phyloP scores from a whole-genome alignment of 495 filamentous ascomycete species.

The Penicillium desertorum region DNA sequence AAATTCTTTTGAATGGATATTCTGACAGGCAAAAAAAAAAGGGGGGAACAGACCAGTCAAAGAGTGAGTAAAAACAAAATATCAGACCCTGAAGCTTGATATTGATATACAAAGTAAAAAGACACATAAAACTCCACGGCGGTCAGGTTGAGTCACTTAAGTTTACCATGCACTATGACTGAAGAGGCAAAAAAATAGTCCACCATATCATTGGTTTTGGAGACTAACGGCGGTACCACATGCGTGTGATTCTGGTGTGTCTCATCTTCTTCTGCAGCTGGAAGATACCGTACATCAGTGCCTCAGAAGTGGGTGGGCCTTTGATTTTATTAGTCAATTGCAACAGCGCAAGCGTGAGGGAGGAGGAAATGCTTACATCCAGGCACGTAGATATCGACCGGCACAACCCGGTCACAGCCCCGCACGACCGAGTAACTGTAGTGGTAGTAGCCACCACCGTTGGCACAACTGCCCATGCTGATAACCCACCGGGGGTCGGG shows the following conservation, averaged over 20 bases:
- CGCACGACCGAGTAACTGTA: slow-evolving; percentile 92
- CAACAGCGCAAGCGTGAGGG: not conserved
- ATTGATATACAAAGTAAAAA: slow-evolving; percentile 32
- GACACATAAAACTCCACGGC: slow-evolving; percentile 25
- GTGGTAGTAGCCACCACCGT: slow-evolving; percentile 96
- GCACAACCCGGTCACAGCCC: slow-evolving; percentile 91
- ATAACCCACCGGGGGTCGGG: slow-evolving; percentile 95
- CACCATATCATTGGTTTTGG: slow-evolving; percentile 3
- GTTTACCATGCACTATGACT: slow-evolving; percentile 22
- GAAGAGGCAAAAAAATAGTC: slow-evolving; percentile 17
- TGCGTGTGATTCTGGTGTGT: slow-evolving; percentile 62
- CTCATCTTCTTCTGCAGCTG: slow-evolving; percentile 93
- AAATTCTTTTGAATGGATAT: slow-evolving; percentile 13
- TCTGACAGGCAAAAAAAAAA: slow-evolving; percentile 8
- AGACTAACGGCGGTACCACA: slow-evolving; percentile 50
- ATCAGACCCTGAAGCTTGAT: slow-evolving; percentile 17
- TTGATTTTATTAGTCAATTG: slow-evolving; percentile 23
- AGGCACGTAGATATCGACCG: slow-evolving; percentile 96
- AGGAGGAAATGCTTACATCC: slow-evolving; percentile 56
- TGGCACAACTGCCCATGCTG: slow-evolving; percentile 92
- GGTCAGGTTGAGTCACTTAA: slow-evolving; percentile 19
- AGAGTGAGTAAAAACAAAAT: slow-evolving; percentile 7
- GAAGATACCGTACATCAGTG: slow-evolving; percentile 92
- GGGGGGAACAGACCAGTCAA: slow-evolving; percentile 3
- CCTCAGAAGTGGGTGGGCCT: slow-evolving; percentile 83